Evolutionary conservation across 352 stramenopile genomes (phyloP).

Genomic region (Globisporangium spiculum): DNA sequence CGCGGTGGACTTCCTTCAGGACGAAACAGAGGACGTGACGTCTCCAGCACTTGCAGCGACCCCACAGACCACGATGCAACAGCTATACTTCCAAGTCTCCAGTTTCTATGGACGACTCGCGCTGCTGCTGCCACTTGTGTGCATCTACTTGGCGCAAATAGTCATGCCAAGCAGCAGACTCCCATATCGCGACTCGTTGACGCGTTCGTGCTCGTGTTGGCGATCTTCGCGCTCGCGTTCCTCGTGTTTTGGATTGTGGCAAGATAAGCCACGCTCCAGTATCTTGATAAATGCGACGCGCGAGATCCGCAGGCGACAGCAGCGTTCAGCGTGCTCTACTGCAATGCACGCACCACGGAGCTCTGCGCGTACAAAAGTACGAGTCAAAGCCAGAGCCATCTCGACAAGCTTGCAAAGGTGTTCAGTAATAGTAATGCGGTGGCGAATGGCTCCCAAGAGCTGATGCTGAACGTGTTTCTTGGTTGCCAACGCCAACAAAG

Average conservation of each 20-base stretch:
- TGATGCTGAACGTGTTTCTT: neutral
- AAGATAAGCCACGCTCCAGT: neutral
- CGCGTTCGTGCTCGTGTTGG: neutral
- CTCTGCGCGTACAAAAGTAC: neutral
- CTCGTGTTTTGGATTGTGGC: neutral
- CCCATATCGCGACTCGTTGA: neutral
- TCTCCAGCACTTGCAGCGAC: neutral
- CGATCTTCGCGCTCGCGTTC: neutral
- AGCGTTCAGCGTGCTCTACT: constrained; percentile 12
- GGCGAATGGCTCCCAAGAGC: neutral
- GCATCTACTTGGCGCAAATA: neutral
- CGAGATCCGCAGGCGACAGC: neutral
- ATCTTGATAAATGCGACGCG: neutral
- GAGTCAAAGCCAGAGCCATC: neutral
- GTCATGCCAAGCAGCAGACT: neutral
- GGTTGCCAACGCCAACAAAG: constrained; percentile 6
- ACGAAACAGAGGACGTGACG: neutral
- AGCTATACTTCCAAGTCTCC: neutral
- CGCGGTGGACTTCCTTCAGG: neutral
- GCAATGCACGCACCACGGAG: neutral
- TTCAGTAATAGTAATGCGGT: neutral
- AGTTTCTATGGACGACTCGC: neutral
- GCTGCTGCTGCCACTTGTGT: neutral
- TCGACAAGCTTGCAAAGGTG: neutral
- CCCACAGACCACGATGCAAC: neutral